Evolutionary conservation across 2,329 filamentous ascomycete genomes (phyloP), one percentile per base, ranked within the genome.

Genomic region (Penicillium sp.): DNA sequence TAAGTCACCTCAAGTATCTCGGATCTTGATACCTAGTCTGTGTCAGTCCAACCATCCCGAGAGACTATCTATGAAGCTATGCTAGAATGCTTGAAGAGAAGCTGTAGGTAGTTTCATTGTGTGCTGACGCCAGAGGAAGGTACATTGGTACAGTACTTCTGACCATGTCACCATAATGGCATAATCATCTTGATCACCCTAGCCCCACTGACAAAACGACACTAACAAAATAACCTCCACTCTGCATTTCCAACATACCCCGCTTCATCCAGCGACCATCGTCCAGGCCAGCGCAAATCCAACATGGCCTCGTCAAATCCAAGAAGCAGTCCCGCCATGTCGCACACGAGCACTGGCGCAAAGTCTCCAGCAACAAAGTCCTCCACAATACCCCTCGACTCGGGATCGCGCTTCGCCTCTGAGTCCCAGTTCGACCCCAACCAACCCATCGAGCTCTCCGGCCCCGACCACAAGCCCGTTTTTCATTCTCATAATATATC

Each of bases 381-480:
- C 36, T 46, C 51, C 3, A 46, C 41, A 1, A 16, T 41, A 9
- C 31, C 39, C 16, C 22, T 46, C n/a, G 51, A 44, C 13, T 36
- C 39, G 9, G 31, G 31, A 35, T 46, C 51, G 27, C 39, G 41
- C 51, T 44, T 46, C 33, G 13, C 31, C 39, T 46, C 51, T 1
- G 31, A 27, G 33, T 22, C 24, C 11, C 36, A 22, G 41, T 22
- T 44, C 19, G 51, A 54, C 33, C 14, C 51, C 22, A 33, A 54
- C 19, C 51, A 54, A 24, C 51, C 51, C 14, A 54, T 54, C 31
- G 40, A 54, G 51, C 37, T 54, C 18, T 54, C 51, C 41, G 51
- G 51, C 31, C 37, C 40, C 13, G 41, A 44, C 19, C 51, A 46
- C 31, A 46, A 46, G 39, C 31, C 51, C 40, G 51, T 27, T 7